Evolutionary conservation across 225 moss, liverwort and hornwort species (phyloP).

Genomic region (Marchantia paleacea): DNA sequence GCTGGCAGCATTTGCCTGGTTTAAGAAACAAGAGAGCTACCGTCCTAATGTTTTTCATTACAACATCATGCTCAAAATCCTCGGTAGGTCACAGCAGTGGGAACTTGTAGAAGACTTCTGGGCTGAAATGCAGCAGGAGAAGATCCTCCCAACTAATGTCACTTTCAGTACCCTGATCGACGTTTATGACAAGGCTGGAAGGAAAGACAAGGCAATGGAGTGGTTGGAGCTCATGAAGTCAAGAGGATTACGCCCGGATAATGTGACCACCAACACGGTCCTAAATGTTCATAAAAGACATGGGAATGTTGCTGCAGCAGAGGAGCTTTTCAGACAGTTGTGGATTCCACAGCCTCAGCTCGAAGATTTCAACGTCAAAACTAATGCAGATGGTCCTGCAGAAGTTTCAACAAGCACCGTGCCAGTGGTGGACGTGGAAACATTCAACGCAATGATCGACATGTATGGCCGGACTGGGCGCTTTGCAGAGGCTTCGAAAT

Average conservation of each 20-base stretch:
- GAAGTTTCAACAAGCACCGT: not conserved
- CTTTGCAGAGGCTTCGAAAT: constrained; percentile 63
- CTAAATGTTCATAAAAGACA: constrained; percentile 60
- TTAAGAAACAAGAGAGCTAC: constrained; percentile 57
- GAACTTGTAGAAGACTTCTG: constrained; percentile 52
- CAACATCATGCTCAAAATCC: constrained; percentile 76
- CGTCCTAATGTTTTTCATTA: constrained; percentile 67
- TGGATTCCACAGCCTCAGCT: not conserved
- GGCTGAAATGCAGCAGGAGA: constrained; percentile 60
- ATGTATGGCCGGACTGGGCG: constrained; percentile 70
- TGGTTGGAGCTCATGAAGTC: constrained; percentile 65
- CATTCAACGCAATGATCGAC: constrained; percentile 88
- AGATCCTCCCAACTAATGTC: constrained; percentile 54
- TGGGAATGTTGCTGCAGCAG: constrained; percentile 67
- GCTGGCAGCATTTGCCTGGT: constrained; percentile 60
- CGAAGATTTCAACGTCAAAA: not conserved
- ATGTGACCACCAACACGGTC: constrained; percentile 64
- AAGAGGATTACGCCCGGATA: constrained; percentile 68
- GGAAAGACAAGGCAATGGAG: constrained; percentile 57
- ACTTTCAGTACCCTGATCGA: constrained; percentile 81
- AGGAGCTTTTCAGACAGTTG: constrained; percentile 43
- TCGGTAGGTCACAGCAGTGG: constrained; percentile 70
- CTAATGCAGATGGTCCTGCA: not conserved
- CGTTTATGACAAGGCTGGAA: constrained; percentile 65
- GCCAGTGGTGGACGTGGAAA: constrained; percentile 46